Evolutionary conservation across 257 asterid species (phyloP).

Genomic region (Lithospermum erythrorhizon): DNA sequence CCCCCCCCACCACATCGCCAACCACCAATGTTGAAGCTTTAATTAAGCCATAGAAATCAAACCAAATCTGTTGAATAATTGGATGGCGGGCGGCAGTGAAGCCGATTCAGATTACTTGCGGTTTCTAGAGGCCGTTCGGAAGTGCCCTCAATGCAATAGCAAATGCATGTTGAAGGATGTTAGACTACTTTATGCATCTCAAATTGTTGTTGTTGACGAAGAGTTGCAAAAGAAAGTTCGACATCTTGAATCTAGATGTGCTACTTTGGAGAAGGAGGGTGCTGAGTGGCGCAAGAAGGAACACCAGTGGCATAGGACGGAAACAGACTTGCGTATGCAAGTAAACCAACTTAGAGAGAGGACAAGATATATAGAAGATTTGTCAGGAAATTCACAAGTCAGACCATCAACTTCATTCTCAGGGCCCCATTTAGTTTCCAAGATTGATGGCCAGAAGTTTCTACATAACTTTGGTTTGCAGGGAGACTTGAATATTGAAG

Average conservation of each 20-base stretch:
- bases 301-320: constrained; percentile 58
- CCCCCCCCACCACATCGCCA: no score
- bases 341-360: constrained; percentile 45
- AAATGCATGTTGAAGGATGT: constrained; percentile 53
- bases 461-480: constrained; percentile 32
- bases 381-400: constrained; percentile 24
- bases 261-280: constrained; percentile 49
- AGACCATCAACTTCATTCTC: constrained; percentile 26
- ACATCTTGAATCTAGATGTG: constrained; percentile 55
- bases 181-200: constrained; percentile 67
- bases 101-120: no score
- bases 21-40: no score
- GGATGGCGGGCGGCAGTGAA: no score
- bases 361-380: constrained; percentile 39
- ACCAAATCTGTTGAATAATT: no score
- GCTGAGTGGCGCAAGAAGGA: constrained; percentile 50
- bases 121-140: no score
- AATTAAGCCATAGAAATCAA: no score
- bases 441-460: constrained; percentile 25
- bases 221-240: constrained; percentile 60
- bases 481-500: constrained; percentile 56
- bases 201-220: constrained; percentile 48
- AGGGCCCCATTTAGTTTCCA: constrained; percentile 28
- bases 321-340: constrained; percentile 41
- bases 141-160: constrained; percentile 94